These are phyloP conservation scores for Gossypium gossypioides DNA, from an alignment of 441 rosid genomes.

Conservation along the genomic window DNA sequence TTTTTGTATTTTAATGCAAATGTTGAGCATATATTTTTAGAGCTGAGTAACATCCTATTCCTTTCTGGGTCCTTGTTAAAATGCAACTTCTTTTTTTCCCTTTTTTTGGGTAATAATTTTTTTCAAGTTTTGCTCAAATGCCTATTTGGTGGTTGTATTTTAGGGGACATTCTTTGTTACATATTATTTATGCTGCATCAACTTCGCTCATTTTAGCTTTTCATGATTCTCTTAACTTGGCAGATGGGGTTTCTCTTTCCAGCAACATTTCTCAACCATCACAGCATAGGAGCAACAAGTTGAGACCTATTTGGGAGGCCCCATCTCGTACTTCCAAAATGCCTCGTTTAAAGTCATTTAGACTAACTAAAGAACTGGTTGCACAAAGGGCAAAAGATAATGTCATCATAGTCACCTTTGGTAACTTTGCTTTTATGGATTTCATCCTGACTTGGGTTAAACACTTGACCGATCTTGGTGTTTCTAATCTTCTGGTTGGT, in stretches of 20 bases:
- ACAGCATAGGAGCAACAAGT: conserved; percentile 18
- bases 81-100: not conserved
- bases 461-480: conserved; percentile 76
- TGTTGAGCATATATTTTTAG: not conserved
- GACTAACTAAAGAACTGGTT: conserved; percentile 61
- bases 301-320: conserved; percentile 64
- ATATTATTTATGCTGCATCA: not conserved
- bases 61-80: not conserved
- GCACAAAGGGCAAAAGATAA: conserved; percentile 65
- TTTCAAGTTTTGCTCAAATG: not conserved
- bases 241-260: conserved; percentile 26
- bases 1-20: not conserved
- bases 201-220: conserved; percentile 1
- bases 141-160: not conserved
- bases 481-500: conserved; percentile 89
- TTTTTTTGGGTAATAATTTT: not conserved
- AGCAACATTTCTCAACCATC: conserved; percentile 27
- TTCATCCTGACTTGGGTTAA: conserved; percentile 95
- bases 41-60: not conserved
- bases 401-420: conserved; percentile 81
- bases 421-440: conserved; percentile 97
- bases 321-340: conserved; percentile 53
- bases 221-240: conserved; percentile 7
- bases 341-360: conserved; percentile 70
- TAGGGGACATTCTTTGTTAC: not conserved